A percentile compares a stretch with the other conserved stretches of the same genome.
Evolutionary conservation across 2,329 filamentous ascomycete species (phyloP).

Genomic region (Fusarium sp.): DNA sequence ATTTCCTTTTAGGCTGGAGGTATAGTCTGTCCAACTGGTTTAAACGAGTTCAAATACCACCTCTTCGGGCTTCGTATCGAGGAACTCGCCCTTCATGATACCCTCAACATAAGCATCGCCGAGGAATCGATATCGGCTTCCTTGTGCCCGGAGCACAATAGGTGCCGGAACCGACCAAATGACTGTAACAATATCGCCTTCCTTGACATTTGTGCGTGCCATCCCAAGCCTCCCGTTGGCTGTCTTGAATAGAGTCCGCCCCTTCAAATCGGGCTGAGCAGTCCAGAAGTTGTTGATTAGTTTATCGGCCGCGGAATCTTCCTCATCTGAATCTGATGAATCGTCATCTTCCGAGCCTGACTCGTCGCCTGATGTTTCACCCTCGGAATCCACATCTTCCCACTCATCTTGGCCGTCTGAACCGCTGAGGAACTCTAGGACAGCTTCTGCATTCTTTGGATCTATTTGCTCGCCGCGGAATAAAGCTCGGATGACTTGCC

Average conservation of each 20-base stretch:
- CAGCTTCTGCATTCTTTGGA: background rate
- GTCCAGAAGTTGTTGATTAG: background rate
- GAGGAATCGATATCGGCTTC: conserved; percentile 11
- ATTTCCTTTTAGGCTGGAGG: background rate
- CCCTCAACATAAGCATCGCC: conserved; percentile 37
- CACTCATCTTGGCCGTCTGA: background rate
- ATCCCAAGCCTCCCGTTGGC: conserved; percentile 24
- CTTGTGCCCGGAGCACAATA: conserved; percentile 15
- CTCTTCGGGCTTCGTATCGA: conserved; percentile 11
- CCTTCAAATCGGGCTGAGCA: background rate
- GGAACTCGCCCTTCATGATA: conserved; percentile 37
- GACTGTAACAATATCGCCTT: conserved; percentile 25
- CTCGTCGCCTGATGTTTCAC: background rate
- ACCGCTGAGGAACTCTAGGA: background rate
- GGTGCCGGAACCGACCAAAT: conserved; percentile 26
- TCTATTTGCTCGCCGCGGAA: background rate
- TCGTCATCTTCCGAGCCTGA: background rate
- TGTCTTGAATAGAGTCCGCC: conserved; percentile 36
- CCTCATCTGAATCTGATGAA: background rate
- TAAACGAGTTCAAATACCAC: conserved; percentile 1
- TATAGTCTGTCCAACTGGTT: background rate
- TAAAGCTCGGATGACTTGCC: background rate
- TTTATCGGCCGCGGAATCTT: background rate
- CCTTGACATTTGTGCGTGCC: conserved; percentile 12
- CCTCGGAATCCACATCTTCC: background rate